Evolutionary conservation across 169 alveolate species (phyloP).

Genomic region (Miamiensis avidus): DNA sequence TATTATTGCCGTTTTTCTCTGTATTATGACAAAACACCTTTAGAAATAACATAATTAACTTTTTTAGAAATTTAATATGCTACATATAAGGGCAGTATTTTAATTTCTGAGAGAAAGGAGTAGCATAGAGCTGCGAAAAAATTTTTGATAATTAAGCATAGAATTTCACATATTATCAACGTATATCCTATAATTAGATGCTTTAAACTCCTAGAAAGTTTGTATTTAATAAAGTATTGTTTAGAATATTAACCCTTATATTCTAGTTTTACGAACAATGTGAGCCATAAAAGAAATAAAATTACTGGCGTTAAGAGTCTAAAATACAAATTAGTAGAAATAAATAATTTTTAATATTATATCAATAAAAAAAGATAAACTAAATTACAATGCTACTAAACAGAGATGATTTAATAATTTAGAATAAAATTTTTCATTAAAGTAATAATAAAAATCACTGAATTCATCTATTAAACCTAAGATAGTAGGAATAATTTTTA

Average conservation of each 20-base stretch:
- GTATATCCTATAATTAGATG: neutral
- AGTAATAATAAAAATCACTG: neutral
- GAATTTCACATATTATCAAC: neutral
- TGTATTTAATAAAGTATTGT: no score
- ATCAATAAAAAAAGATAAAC: no score
- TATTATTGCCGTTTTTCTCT: neutral
- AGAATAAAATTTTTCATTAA: no score
- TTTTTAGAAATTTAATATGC: neutral
- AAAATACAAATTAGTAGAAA: no score
- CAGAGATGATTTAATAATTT: neutral
- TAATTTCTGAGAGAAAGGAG: neutral
- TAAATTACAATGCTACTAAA: neutral
- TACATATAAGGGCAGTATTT: neutral
- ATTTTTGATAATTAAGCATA: no score
- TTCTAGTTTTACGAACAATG: neutral
- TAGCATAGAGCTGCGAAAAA: neutral
- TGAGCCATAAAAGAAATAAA: neutral
- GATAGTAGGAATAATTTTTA: no score
- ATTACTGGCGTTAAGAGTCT: neutral
- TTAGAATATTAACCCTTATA: neutral
- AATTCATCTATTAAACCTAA: no score
- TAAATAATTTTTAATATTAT: no score
- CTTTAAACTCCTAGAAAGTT: no score
- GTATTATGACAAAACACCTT: neutral
- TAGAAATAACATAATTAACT: neutral